These are phyloP conservation scores for Claviceps monticola DNA, from an alignment of 2,329 filamentous ascomycete species.

Conservation along the genomic window DNA sequence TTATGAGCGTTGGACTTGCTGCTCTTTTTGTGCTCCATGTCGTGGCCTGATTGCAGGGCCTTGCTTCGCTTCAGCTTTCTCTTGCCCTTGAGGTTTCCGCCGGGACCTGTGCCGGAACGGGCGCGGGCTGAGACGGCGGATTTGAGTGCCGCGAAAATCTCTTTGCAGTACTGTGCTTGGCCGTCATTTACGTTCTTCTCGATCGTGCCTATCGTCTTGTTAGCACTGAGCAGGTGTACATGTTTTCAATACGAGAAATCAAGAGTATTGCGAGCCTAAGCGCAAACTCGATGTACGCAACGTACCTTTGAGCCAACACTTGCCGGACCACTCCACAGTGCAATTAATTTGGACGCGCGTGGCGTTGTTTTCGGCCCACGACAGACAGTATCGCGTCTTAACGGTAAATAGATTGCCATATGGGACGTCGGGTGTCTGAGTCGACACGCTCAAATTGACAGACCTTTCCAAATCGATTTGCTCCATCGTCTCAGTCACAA, in stretches of 20 bases:
- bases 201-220: conserved; percentile 56
- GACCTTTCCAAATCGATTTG: conserved; percentile 75
- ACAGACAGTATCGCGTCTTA: conserved; percentile 89
- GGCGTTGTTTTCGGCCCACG: conserved; percentile 76
- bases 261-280: too few species aligned
- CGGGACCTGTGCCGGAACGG: conserved; percentile 31
- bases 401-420: conserved; percentile 82
- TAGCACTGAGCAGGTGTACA: conserved; percentile 9
- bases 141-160: conserved; percentile 62
- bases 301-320: conserved; percentile 93
- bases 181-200: conserved; percentile 92
- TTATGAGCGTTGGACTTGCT: conserved; percentile 28
- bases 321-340: conserved; percentile 88
- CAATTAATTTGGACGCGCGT: conserved; percentile 82
- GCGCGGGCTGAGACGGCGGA: conserved; percentile 55
- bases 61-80: conserved; percentile 45
- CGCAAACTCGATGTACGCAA: not conserved
- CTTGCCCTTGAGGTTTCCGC: conserved; percentile 40
- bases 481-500: conserved; percentile 76
- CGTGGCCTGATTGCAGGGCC: conserved; percentile 29
- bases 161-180: conserved; percentile 69
- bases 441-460: conserved; percentile 67
- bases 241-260: too few species aligned
- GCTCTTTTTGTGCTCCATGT: conserved; percentile 25
- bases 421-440: conserved; percentile 87